Conservation (phyloP, 2,329 filamentous ascomycete genomes). For the Alternaria arborescens region DNA sequence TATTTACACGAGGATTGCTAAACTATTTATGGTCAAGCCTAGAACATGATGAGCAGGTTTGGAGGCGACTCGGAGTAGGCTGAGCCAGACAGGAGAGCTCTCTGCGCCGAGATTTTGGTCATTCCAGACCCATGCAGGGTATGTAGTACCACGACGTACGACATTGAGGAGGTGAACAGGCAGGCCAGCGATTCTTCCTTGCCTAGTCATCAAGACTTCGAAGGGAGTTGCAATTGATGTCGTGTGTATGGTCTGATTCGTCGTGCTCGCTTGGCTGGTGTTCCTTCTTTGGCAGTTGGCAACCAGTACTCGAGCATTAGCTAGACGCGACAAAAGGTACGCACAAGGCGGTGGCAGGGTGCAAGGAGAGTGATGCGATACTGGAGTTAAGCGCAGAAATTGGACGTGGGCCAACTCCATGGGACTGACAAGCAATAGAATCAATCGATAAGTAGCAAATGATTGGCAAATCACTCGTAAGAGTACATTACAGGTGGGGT, state of each 20-base stretch:
- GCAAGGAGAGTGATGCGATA: background rate
- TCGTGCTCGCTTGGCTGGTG: background rate
- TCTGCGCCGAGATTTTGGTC: background rate
- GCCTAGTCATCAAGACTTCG: background rate
- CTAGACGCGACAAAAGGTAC: background rate
- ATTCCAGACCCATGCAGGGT: background rate
- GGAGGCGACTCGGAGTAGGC: background rate
- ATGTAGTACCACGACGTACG: accelerated
- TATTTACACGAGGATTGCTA: too few relatives aligned
- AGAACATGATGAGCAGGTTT: background rate
- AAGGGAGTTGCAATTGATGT: too few relatives aligned
- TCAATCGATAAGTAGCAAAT: background rate
- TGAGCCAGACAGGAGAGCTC: background rate
- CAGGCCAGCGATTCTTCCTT: background rate
- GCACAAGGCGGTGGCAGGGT: background rate
- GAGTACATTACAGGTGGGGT: background rate
- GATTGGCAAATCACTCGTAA: background rate
- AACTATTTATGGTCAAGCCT: background rate
- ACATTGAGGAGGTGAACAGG: background rate
- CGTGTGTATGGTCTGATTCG: background rate
- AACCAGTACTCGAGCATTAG: background rate
- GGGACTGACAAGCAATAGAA: background rate
- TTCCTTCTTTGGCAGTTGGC: background rate
- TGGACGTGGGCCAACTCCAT: background rate
- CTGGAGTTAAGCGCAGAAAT: background rate